Evolutionary conservation across 1,284 basidiomycete species (phyloP).

Genomic region (Fomitopsis palustris): DNA sequence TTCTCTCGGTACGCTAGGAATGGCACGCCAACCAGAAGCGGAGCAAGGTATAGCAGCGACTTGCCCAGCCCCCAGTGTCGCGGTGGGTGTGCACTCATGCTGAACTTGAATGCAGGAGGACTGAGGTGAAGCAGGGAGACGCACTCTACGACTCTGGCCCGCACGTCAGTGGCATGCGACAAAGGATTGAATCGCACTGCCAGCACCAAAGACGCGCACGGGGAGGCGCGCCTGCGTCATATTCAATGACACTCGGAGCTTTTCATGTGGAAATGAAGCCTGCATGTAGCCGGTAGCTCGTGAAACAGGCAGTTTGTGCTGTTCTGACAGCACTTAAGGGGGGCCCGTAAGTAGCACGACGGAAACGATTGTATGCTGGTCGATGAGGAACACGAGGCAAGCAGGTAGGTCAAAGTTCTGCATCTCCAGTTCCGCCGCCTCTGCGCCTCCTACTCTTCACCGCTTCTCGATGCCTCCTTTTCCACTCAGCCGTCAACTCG

Average conservation of each 20-base stretch:
- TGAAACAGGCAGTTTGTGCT: too few relatives aligned
- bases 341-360: neutral
- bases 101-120: neutral
- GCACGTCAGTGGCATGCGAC: neutral
- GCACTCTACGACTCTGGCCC: neutral
- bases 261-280: neutral
- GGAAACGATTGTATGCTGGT: neutral
- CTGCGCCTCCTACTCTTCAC: slow-evolving; percentile 56
- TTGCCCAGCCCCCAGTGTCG: slow-evolving; percentile 34
- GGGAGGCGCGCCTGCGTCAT: neutral
- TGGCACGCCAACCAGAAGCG: slow-evolving; percentile 32
- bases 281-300: neutral
- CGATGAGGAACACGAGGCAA: too few relatives aligned
- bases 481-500: slow-evolving; percentile 78
- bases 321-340: too few relatives aligned
- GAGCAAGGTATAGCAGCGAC: slow-evolving; percentile 32
- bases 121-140: neutral
- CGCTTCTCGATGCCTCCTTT: slow-evolving; percentile 75
- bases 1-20: slow-evolving; percentile 28
- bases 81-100: slow-evolving; percentile 19
- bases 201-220: neutral
- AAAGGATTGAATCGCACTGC: too few relatives aligned
- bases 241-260: neutral
- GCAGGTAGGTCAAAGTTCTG: slow-evolving; percentile 3
- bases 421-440: slow-evolving; percentile 30